A percentile compares a stretch with the other conserved stretches of the same genome.
Conservation (phyloP, 2,329 filamentous ascomycete genomes). For the Trichoderma brevicompactum region DNA sequence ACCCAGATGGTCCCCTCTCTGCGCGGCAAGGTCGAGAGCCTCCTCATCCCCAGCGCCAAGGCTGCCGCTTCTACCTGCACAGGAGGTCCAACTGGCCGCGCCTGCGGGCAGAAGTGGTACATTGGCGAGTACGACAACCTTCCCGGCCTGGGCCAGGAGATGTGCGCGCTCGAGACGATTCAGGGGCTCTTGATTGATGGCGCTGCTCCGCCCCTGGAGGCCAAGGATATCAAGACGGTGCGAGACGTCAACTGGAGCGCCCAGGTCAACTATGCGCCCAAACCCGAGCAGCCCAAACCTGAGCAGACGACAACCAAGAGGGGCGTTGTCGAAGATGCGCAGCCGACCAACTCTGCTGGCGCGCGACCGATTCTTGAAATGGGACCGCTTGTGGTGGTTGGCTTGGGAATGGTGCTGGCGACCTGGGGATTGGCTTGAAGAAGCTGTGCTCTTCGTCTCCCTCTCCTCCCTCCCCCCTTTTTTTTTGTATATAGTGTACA, state of each 20-base stretch:
- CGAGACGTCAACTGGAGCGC: slow-evolving; percentile 36
- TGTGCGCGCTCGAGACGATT: slow-evolving; percentile 66
- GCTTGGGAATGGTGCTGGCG: slow-evolving; percentile 5
- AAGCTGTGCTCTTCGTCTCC: too few species aligned
- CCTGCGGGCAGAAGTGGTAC: slow-evolving; percentile 69
- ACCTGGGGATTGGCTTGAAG: slow-evolving; percentile 15
- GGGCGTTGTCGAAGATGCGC: slow-evolving; percentile 7
- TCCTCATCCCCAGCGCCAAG: slow-evolving; percentile 56
- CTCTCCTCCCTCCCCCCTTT: neutral
- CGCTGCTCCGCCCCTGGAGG: slow-evolving; percentile 51
- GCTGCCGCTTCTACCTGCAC: slow-evolving; percentile 63
- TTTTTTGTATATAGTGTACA: slow-evolving; percentile 6
- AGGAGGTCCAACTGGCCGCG: slow-evolving; percentile 55
- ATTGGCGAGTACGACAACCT: slow-evolving; percentile 58
- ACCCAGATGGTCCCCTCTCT: slow-evolving; percentile 62
- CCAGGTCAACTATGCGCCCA: neutral
- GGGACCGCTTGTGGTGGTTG: neutral
- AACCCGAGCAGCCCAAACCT: neutral
- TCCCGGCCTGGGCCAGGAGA: slow-evolving; percentile 64
- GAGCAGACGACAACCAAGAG: slow-evolving; percentile 11
- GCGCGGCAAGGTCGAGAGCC: slow-evolving; percentile 49
- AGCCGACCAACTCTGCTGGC: slow-evolving; percentile 11
- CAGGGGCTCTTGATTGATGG: slow-evolving; percentile 59
- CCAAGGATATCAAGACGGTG: slow-evolving; percentile 53
- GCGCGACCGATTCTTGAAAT: neutral